Percentiles rank a stretch among this genome's conserved stretches.
These are phyloP conservation scores for Boletus reticuloceps DNA, from an alignment of 768 basidiomycete genomes.

Conservation along the genomic window DNA sequence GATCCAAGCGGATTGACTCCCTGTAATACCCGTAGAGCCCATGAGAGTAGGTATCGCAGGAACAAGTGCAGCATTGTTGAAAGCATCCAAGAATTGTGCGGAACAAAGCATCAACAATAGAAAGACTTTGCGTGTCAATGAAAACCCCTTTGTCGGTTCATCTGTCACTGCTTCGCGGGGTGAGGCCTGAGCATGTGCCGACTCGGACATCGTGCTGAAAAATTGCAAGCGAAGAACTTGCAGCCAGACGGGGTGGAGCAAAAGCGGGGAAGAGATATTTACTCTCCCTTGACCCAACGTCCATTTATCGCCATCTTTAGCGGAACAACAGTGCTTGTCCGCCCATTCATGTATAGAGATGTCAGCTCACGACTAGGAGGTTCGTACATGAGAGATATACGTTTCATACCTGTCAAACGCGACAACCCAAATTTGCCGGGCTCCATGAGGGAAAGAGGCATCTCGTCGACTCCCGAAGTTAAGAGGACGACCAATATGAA, in stretches of 20 bases:
- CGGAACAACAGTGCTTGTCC: not conserved
- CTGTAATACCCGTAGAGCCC: conserved; percentile 5
- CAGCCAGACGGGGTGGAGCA: not conserved
- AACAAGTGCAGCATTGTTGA: conserved; percentile 42
- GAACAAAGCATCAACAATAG: conserved; percentile 39
- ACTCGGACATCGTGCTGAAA: conserved; percentile 11
- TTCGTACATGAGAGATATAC: not conserved
- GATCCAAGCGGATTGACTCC: conserved; percentile 33
- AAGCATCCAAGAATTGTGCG: conserved; percentile 43
- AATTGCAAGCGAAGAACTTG: not conserved
- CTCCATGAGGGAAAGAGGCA: not conserved
- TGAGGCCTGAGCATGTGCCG: not conserved
- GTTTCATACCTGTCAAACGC: not conserved
- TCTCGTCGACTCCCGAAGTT: not conserved
- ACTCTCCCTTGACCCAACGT: not conserved
- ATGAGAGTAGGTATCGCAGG: conserved; percentile 38
- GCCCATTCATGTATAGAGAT: not conserved
- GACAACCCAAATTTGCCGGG: not conserved
- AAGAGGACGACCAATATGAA: not conserved
- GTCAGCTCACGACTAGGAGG: not conserved
- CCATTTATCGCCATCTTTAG: not conserved
- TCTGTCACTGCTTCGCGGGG: not conserved
- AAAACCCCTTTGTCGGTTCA: conserved; percentile 11
- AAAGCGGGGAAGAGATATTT: too few species aligned
- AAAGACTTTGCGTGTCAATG: conserved; percentile 23